Conservation (phyloP, 1,139 yeast species). For the Yamadazyma blattariae region DNA sequence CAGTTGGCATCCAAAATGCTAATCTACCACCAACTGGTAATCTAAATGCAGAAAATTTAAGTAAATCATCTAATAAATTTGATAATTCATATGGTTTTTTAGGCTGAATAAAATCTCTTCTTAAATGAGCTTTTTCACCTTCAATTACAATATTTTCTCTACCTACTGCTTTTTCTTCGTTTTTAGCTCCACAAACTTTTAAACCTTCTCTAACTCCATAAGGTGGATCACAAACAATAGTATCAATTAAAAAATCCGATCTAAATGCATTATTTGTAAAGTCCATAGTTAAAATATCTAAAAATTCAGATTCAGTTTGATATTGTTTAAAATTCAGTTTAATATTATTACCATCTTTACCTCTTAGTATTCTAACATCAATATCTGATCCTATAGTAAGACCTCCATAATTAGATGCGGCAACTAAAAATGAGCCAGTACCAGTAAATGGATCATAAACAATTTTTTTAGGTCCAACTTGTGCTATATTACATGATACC, state of each 20-base stretch:
- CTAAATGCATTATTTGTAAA: constrained; percentile 89
- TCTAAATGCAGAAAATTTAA: constrained; percentile 68
- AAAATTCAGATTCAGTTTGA: constrained; percentile 50
- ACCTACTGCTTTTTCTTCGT: constrained; percentile 55
- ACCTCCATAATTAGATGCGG: constrained; percentile 87
- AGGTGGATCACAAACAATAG: constrained; percentile 95
- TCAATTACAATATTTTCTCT: constrained; percentile 69
- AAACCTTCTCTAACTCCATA: constrained; percentile 97
- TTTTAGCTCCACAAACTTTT: constrained; percentile 84
- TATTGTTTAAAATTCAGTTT: constrained; percentile 75
- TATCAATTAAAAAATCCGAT: constrained; percentile 58
- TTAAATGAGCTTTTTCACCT: constrained; percentile 74
- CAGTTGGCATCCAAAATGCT: constrained; percentile 98
- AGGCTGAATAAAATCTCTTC: constrained; percentile 87
- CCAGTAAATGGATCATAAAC: constrained; percentile 96
- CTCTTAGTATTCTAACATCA: constrained; percentile 79
- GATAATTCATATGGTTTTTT: constrained; percentile 87
- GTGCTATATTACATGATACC: constrained; percentile 84
- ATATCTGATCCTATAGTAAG: constrained; percentile 85
- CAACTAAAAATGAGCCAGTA: constrained; percentile 90
- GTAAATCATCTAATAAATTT: constrained; percentile 69
- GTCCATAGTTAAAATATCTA: constrained; percentile 89
- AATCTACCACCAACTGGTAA: constrained; percentile 74
- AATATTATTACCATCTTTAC: constrained; percentile 57
- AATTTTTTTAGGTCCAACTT: constrained; percentile 60